Base-by-base conservation (phyloP, 495 filamentous ascomycete genomes). In the Penicillium angulare region DNA sequence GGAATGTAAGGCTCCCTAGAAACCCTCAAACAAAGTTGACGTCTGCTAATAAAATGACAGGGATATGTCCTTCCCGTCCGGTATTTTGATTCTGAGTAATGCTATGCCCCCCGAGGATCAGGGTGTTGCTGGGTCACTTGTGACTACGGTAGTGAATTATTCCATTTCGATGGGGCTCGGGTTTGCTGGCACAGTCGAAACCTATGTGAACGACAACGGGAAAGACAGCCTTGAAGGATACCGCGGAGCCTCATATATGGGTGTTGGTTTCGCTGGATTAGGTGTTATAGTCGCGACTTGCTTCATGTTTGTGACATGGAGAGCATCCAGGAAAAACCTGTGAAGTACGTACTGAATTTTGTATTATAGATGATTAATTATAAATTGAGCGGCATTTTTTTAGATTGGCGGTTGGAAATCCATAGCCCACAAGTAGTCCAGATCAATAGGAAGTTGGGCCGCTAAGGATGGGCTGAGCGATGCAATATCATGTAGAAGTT, bases 71-170 rank as follows among this genome's bases (percentile, higher is more conserved):
- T 73, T 71, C 40, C 70, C 70, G 7, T 65, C 68, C 0, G 68
- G 55, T 5, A 71, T 61, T 2, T 23, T 74, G 23, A 64, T 75
- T 4, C 32, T 75, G 31, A 61, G 59, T n/a, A 63, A 71, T 43
- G 52, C 63, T 1, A 65, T 77, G 40, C 39, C 60, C 0, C 42
- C 56, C 5, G 46, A 72, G 26, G 62, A 77, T 34, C 76, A 79
- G 55, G 76, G 76, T 7, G 48, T 75, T 1, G 83, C 79, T 3
- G 82, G 80, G 0, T 79, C 72, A n/a, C 62, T 90, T 18, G 79
- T 87, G 12, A 83, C 71, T 35, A 87, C 84, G 0, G 68, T 83
- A 5, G 79, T 87, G 40, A 86, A 88, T 49, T 89, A 88, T 52
- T 77, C 71, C 36, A 85, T 89, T 47, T 80, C 77, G 0, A 57